Percentiles rank a stretch among this genome's conserved stretches.
Evolutionary conservation across 139 green algal genomes (phyloP).

Genomic region (Picochlorum costavermella): DNA sequence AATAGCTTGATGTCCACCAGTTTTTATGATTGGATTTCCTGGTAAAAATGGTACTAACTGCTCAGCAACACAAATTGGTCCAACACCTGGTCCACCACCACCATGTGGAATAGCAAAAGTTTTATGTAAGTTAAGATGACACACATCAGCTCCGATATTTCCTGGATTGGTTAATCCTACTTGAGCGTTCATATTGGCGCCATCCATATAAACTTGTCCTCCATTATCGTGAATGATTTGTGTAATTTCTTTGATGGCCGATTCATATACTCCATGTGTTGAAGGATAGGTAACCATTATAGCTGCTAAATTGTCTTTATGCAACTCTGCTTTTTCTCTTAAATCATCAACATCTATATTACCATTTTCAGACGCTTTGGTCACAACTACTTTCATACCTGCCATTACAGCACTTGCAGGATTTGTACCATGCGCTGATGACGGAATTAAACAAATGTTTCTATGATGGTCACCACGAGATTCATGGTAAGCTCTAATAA

Average conservation of each 20-base stretch:
- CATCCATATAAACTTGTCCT: slow-evolving; percentile 98
- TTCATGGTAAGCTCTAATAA: slow-evolving; percentile 93
- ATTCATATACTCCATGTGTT: slow-evolving; percentile 97
- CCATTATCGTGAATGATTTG: slow-evolving; percentile 87
- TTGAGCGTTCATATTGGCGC: slow-evolving; percentile 99
- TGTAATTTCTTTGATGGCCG: slow-evolving; percentile 94
- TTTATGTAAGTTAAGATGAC: slow-evolving; percentile 99
- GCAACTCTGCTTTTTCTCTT: slow-evolving; percentile 67
- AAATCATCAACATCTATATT: slow-evolving; percentile 96
- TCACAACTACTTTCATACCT: slow-evolving; percentile 90
- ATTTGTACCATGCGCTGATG: slow-evolving; percentile 96
- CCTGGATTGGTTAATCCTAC: slow-evolving; percentile 94
- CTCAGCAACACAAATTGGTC: slow-evolving; percentile 86
- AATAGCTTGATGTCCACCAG: slow-evolving; percentile 59
- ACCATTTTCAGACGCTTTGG: slow-evolving; percentile 69
- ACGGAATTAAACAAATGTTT: slow-evolving; percentile 98
- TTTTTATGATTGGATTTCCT: slow-evolving; percentile 82
- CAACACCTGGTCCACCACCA: slow-evolving; percentile 82
- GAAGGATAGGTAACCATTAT: slow-evolving; percentile 99
- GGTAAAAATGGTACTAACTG: slow-evolving; percentile 96
- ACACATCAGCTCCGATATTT: slow-evolving; percentile 97
- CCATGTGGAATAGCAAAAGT: slow-evolving; percentile 99
- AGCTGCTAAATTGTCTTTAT: slow-evolving; percentile 88
- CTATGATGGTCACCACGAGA: slow-evolving; percentile 71
- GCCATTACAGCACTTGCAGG: slow-evolving; percentile 92